Conservation (phyloP, 352 stramenopile species). For the Globisporangium solare region DNA sequence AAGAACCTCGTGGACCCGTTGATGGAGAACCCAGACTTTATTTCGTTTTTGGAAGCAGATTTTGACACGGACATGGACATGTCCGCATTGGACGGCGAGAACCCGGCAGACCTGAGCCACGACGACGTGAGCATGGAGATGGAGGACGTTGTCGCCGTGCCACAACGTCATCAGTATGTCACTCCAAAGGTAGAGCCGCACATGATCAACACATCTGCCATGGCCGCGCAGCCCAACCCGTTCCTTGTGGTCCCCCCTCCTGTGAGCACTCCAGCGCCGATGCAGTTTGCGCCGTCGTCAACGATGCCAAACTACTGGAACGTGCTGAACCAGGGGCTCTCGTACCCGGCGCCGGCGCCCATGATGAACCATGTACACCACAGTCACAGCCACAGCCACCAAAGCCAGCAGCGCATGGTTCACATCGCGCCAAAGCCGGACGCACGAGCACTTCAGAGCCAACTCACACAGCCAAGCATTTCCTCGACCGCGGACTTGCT, state of each 20-base stretch:
- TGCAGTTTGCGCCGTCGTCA: conserved; percentile 61
- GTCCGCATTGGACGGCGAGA: conserved; percentile 46
- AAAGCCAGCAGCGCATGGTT: conserved; percentile 48
- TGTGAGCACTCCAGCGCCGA: conserved; percentile 14
- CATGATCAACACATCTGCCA: not conserved
- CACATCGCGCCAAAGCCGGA: conserved; percentile 77
- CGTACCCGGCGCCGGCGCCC: conserved; percentile 16
- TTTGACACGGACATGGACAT: conserved; percentile 73
- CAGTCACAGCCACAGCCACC: conserved; percentile 15
- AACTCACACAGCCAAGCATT: conserved; percentile 9
- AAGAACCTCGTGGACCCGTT: conserved; percentile 28
- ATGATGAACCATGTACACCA: conserved; percentile 1
- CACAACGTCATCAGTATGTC: conserved; percentile 12
- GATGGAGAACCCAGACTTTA: conserved; percentile 33
- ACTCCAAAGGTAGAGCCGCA: conserved; percentile 11
- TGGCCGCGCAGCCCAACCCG: not conserved
- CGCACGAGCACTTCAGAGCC: conserved; percentile 15
- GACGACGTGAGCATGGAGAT: conserved; percentile 30
- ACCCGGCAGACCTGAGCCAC: conserved; percentile 4
- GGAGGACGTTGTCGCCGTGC: conserved; percentile 18
- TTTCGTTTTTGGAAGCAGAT: conserved; percentile 50
- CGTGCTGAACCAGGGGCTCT: conserved; percentile 68
- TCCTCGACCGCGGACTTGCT: not conserved
- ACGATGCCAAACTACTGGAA: conserved; percentile 86
- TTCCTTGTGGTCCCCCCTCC: conserved; percentile 4